Base-by-base conservation (phyloP, 139 green algal genomes). In the Coelastrella sp. region DNA sequence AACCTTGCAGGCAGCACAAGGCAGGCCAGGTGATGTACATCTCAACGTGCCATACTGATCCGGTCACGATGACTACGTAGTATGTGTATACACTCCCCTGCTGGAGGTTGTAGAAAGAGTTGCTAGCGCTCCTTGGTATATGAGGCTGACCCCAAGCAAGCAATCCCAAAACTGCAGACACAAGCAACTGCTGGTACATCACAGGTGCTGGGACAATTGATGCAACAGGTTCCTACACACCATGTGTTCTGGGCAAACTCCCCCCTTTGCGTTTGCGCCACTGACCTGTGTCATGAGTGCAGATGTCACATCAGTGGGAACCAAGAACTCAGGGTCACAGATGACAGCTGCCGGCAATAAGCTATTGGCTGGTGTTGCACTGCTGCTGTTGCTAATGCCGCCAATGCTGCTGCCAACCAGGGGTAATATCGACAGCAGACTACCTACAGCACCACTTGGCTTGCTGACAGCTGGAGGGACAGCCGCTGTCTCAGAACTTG, bases 221-320 rank as follows among this genome's bases (percentile, higher is more conserved):
- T 3, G 35, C 35, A 49, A 49, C 35, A 49, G 35, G 35, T 49
- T 49, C 1, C 35, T 49, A 49, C 35, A 49, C 35, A 49, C 35
- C 35, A 49, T 49, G 35, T 49, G 35, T 49, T 49, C 35, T 49
- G 35, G 35, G 35, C 35, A 49, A n/a, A n/a, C n/a, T 49, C 35
- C 35, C 35, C 35, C 35, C 35, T 49, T 49, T 49, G 35, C 35
- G 35, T 49, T 17, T 70, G 63, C 12, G 1, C 63, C 5, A n/a
- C 78, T 35, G 59, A 93, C 91, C 89, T 94, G 92, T 6, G 90
- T 92, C 7, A 93, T 89, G 76, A 94, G 76, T 9, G 93, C 91
- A 56, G 82, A 87, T 66, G 92, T 92, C 15, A 93, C 73, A 56
- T 95, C 93, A 57, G 91, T 84, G 7, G 93, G 75, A 58, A 93